Evolutionary conservation across 352 stramenopile species (phyloP).

Genomic region (Phytophthora europaea): DNA sequence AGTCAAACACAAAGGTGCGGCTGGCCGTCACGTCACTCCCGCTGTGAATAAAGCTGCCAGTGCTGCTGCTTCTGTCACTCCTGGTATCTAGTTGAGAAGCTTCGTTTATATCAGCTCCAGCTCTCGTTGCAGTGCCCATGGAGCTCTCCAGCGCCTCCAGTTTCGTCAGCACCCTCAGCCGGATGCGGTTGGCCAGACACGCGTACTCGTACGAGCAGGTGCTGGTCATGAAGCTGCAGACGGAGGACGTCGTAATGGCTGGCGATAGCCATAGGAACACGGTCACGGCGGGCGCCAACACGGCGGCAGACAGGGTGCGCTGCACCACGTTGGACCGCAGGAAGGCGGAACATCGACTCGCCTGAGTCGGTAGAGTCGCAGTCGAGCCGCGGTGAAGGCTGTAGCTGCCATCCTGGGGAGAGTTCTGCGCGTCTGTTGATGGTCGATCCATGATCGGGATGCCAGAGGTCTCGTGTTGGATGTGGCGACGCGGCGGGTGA

Average conservation of each 20-base stretch:
- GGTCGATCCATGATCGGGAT: not conserved
- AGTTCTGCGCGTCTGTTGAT: not conserved
- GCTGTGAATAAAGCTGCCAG: conserved; percentile 16
- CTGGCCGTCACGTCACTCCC: conserved; percentile 19
- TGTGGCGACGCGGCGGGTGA: not conserved
- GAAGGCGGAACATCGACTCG: not conserved
- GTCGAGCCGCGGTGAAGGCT: not conserved
- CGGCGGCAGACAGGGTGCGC: conserved; percentile 63
- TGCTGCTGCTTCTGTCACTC: conserved; percentile 25
- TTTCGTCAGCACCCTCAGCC: conserved; percentile 51
- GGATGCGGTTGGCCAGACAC: conserved; percentile 77
- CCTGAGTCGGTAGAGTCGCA: not conserved
- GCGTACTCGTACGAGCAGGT: conserved; percentile 82
- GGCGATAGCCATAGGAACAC: conserved; percentile 83
- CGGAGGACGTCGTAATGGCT: conserved; percentile 68
- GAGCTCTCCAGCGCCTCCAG: conserved; percentile 41
- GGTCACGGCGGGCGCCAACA: conserved; percentile 73
- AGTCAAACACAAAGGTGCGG: conserved; percentile 30
- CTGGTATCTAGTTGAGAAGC: conserved; percentile 12
- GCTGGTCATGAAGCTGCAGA: conserved; percentile 74
- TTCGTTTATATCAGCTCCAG: conserved; percentile 9
- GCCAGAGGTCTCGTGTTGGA: not conserved
- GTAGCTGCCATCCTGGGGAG: not conserved
- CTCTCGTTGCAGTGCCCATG: not conserved
- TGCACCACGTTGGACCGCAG: conserved; percentile 66